Evolutionary conservation across 2,329 filamentous ascomycete species (phyloP).

Genomic region (Scedosporium aurantiacum): DNA sequence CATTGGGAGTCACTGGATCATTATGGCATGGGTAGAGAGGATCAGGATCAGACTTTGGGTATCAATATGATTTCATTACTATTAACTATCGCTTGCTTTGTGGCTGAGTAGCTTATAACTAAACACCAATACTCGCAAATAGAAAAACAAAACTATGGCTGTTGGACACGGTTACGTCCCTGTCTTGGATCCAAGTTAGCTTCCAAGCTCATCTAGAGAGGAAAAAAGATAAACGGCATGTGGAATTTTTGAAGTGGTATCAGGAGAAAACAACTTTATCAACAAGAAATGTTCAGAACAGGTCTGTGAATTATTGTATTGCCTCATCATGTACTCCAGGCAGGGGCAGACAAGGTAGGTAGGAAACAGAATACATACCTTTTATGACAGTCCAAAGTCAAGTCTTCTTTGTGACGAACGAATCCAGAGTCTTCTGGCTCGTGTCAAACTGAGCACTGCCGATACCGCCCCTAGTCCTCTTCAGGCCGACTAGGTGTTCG

Average conservation of each 20-base stretch:
- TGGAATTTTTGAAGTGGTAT: constrained; percentile 62
- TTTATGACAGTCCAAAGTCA: neutral
- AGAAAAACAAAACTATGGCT: neutral
- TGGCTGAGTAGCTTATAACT: neutral
- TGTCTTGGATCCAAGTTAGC: neutral
- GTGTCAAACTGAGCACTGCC: constrained; percentile 67
- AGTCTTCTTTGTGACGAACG: constrained; percentile 56
- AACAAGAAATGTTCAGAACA: constrained; percentile 71
- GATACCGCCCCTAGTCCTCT: constrained; percentile 71
- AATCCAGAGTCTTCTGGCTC: constrained; percentile 63
- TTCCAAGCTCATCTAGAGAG: neutral
- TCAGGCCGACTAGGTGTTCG: constrained; percentile 62
- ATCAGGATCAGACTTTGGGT: neutral
- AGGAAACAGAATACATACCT: constrained; percentile 21
- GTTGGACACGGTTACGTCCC: neutral
- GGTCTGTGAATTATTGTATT: constrained; percentile 65
- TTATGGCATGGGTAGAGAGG: neutral
- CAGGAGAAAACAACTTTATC: constrained; percentile 55
- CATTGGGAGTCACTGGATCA: neutral
- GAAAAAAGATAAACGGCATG: constrained; percentile 11
- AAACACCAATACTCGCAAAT: neutral
- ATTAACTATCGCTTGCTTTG: no score
- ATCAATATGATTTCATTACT: neutral
- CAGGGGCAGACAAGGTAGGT: constrained; percentile 7
- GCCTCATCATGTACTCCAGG: constrained; percentile 49